Evolutionary conservation across 345 rosid genomes (phyloP), one percentile per base, ranked within the genome.

Genomic region (Limnanthes douglasii): DNA sequence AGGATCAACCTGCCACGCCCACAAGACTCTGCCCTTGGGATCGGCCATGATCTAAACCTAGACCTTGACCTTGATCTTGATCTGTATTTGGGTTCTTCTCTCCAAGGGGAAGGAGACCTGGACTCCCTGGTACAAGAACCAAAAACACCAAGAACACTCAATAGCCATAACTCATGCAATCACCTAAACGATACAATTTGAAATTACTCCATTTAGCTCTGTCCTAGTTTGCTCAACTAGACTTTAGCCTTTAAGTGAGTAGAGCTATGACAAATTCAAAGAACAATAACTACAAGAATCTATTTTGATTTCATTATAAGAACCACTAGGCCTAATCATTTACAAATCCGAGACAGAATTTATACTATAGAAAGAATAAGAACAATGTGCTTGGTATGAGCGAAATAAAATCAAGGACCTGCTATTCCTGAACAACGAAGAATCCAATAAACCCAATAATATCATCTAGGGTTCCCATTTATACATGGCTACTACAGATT

Each of bases 1-100:
- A 43, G n/a, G 47, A 48, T 68, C 26, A 66, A 90, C 98, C 98
- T 84, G 59, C 94, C 96, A 43, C 80, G 96, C 52, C 71, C 51
- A 39, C 58, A 67, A 13, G 93, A 80, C 24, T 56, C 56, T 11
- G 98, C 80, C 30, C 75, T 52, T 9, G 61, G 72, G 62, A 79
- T 75, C 15, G 75, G 90, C 57, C 51, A 53, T 18, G 84, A 60
- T 58, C 65, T 68, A 9, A 65, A 56, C 45, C 72, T 61, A 1
- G 76, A 46, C 42, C 66, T 60, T 11, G 70, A 56, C 46, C 70
- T 52, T 1, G 74, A 68, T 33, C 64, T 62, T 11, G 76, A 61
- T 7, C 24, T 28, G 16, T 66, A 51, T 49, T 68, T 62, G 1
- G 60, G 43, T 47, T 61, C 68, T 35, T 62, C 80, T 50, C 64